These are phyloP conservation scores for Rhizoctonia solani DNA, from an alignment of 1,284 basidiomycete genomes.

Conservation along the genomic window DNA sequence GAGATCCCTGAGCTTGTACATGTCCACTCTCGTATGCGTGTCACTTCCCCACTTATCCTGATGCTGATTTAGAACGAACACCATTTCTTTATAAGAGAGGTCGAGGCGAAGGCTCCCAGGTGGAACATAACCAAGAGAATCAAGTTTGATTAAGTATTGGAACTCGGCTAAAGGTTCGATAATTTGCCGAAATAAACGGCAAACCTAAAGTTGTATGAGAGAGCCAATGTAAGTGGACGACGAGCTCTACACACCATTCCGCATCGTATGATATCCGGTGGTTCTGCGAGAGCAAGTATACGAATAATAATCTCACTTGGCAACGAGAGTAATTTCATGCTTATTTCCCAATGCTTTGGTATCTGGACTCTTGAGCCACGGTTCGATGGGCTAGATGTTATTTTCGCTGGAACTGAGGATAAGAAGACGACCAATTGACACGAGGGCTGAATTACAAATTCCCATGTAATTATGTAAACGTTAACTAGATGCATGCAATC, in stretches of 20 bases:
- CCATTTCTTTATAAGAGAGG: background rate
- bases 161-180: constrained; percentile 9
- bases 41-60: background rate
- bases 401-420: too few relatives aligned
- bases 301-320: constrained; percentile 1
- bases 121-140: constrained; percentile 7
- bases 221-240: background rate
- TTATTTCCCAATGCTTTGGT: background rate
- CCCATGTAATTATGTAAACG: too few relatives aligned
- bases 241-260: background rate
- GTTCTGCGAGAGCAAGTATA: background rate
- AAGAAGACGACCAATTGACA: too few relatives aligned
- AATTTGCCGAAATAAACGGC: background rate
- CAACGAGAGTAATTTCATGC: background rate
- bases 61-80: background rate
- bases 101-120: background rate
- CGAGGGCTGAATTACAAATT: too few relatives aligned
- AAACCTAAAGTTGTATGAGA: constrained; percentile 6
- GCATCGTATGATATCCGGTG: background rate
- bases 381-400: too few relatives aligned
- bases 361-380: too few relatives aligned
- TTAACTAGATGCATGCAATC: too few relatives aligned
- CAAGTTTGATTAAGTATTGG: constrained; percentile 11
- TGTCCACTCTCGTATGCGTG: background rate
- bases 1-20: background rate